Conservation (phyloP, 139 green algal genomes). For the Asterochloris erici region DNA sequence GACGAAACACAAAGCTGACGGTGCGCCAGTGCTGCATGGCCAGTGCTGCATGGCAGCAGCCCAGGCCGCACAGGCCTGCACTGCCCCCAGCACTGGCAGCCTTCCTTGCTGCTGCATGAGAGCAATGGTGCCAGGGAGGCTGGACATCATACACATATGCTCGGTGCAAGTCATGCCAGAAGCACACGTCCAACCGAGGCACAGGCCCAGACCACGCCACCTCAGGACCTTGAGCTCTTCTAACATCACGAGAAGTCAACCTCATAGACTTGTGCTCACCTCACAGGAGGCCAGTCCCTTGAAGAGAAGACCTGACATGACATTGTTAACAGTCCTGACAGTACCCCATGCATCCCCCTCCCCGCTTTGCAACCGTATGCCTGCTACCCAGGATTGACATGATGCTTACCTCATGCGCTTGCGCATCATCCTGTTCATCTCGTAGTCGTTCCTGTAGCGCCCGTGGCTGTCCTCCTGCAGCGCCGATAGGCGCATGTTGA, state of each 20-base stretch:
- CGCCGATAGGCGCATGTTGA: constrained; percentile 26
- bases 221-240: background rate
- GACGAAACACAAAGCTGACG: too few relatives aligned
- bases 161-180: background rate
- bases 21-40: background rate
- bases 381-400: constrained; percentile 10
- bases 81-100: too few relatives aligned
- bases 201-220: too few relatives aligned
- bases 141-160: background rate
- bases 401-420: constrained; percentile 13
- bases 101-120: background rate
- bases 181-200: background rate
- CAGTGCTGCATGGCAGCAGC: background rate
- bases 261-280: background rate
- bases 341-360: background rate
- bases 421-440: constrained; percentile 53
- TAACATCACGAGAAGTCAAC: background rate
- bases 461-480: constrained; percentile 36
- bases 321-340: background rate
- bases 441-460: constrained; percentile 48
- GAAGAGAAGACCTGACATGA: background rate
- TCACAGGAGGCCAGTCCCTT: background rate
- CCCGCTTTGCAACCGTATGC: background rate
- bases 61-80: background rate
- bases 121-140: background rate